Evolutionary conservation across 140 eudicot species (phyloP).

Genomic region (Anethum foeniculum): DNA sequence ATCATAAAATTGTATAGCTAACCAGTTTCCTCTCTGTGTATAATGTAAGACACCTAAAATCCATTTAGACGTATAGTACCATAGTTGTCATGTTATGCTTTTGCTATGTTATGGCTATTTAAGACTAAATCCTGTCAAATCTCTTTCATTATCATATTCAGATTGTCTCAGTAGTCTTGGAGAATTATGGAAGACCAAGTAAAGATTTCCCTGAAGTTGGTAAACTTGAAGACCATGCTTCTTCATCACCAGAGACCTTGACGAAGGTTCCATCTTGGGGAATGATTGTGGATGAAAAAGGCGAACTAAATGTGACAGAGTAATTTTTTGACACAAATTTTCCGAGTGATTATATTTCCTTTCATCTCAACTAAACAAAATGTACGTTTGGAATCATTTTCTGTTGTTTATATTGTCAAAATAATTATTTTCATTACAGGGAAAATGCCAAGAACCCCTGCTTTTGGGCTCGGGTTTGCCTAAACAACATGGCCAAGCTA

Average conservation of each 20-base stretch:
- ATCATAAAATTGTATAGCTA: background rate
- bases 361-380: background rate
- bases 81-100: background rate
- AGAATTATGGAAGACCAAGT: slow-evolving; percentile 48
- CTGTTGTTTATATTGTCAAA: background rate
- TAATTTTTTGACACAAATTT: slow-evolving; percentile 22
- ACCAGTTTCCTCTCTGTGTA: background rate
- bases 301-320: slow-evolving; percentile 64
- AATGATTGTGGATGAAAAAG: slow-evolving; percentile 63
- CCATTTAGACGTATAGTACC: background rate
- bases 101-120: background rate
- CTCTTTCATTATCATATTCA: slow-evolving; percentile 15
- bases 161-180: slow-evolving; percentile 88
- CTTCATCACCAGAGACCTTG: slow-evolving; percentile 37
- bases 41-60: background rate
- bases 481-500: slow-evolving; percentile 72
- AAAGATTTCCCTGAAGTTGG: slow-evolving; percentile 42
- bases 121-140: background rate
- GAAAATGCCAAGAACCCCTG: slow-evolving; percentile 50
- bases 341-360: slow-evolving; percentile 5
- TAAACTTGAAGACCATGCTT: slow-evolving; percentile 40
- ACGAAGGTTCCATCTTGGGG: slow-evolving; percentile 70
- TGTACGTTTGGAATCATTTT: background rate
- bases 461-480: slow-evolving; percentile 81
- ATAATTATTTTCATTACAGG: slow-evolving; percentile 28